These are phyloP conservation scores for Gorgonomyces haynaldii DNA, from an alignment of 192 early-diverging fungal species.

Conservation along the genomic window DNA sequence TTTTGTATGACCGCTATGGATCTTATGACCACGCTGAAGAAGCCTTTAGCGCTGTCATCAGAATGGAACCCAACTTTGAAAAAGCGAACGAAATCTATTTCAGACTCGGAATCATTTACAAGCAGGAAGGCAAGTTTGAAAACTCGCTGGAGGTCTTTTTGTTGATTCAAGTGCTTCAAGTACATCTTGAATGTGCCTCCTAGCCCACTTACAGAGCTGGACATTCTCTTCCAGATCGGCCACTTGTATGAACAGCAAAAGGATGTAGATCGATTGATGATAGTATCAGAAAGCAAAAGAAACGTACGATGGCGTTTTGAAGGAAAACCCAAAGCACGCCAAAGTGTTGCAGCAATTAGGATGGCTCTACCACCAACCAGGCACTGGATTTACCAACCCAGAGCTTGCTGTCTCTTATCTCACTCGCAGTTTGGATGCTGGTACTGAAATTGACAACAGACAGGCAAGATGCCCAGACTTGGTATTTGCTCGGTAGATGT, in stretches of 20 bases:
- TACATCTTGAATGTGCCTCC: constrained; percentile 80
- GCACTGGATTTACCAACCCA: constrained; percentile 70
- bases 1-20: constrained; percentile 93
- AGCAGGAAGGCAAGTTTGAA: constrained; percentile 70
- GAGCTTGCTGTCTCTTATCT: constrained; percentile 73
- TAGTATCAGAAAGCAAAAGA: constrained; percentile 59
- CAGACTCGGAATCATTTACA: constrained; percentile 96
- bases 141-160: constrained; percentile 50
- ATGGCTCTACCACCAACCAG: constrained; percentile 88
- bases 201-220: constrained; percentile 84
- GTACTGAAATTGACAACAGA: constrained; percentile 40
- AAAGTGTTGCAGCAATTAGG: constrained; percentile 95
- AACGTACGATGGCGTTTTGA: constrained; percentile 84
- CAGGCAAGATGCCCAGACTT: constrained; percentile 80
- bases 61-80: constrained; percentile 91
- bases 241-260: constrained; percentile 93
- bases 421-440: constrained; percentile 67
- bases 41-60: constrained; percentile 86
- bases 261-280: constrained; percentile 38
- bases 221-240: constrained; percentile 99
- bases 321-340: constrained; percentile 80
- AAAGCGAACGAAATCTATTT: constrained; percentile 98
- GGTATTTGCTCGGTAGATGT: constrained; percentile 90
- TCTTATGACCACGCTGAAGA: constrained; percentile 95
- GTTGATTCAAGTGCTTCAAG: constrained; percentile 62